Base-by-base conservation (phyloP, 164 flowering plant species). In the Tetracentron sinense region DNA sequence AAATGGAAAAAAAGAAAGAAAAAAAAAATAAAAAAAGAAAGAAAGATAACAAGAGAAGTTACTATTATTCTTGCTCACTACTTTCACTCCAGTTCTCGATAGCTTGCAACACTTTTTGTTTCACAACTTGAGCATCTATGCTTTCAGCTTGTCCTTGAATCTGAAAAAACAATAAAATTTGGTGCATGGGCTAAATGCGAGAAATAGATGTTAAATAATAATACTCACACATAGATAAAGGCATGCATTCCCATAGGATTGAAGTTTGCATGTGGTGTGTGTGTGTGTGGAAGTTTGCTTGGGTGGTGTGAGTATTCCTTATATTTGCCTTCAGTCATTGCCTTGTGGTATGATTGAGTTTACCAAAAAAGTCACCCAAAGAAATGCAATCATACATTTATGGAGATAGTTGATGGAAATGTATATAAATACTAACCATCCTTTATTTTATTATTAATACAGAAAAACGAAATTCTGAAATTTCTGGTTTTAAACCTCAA, bases 71-170 rank as follows among this genome's bases (percentile, higher is more conserved):
- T 49, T 70, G 62, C 3, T 73, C 72, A 68, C 60, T 66, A 52
- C 50, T 69, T 62, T 73, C 79, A 60, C 66, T 78, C 82, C 86
- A 82, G 53, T 74, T 77, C 68, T 73, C 75, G 55, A 87, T 83
- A 29, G 92, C 89, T 74, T 85, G 80, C 69, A 73, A 29, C 63
- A 87, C 81, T 16, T 85, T 84, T 67, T 79, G 79, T 61, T 79
- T 78, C 74, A 87, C 85, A 69, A 66, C 79, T 54, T 80, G 83
- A 20, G 85, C 89, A 71, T 82, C 82, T 11, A 86, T 60, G 65
- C 64, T 80, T 31, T 77, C 84, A 38, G 21, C 60, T 25, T 58
- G 52, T 54, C 56, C 81, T 66, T 76, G 61, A 61, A 56, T 57
- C 81, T 79, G 79, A 48, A 70, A 63, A 66, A 64, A 42, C 0